Evolutionary conservation across 2,329 filamentous ascomycete species (phyloP), one percentile per base, ranked within the genome.

Genomic region (Epicoccum sorghinum): DNA sequence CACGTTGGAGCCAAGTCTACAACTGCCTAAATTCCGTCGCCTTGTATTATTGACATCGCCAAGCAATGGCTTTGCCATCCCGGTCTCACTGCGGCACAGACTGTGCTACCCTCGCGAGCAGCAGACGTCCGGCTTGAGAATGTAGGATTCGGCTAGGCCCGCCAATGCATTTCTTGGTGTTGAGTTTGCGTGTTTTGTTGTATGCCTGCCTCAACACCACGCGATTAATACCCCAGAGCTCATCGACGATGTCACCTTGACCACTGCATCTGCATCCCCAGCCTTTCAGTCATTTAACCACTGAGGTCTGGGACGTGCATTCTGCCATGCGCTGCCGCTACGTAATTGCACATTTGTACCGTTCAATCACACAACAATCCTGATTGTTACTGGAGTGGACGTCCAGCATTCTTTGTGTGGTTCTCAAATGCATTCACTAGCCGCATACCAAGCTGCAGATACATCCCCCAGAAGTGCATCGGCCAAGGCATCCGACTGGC

Each of bases 11-110:
- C 41, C 41, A 43, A 43, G 41, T 24, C 14, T 27, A 39, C 23
- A 39, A 47, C 37, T 30, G 32, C 38, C 45, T 55, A 41, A 59
- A 54, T 53, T 37, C 35, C 14, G 35, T 49, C 48, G 27, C 41
- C 45, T 29, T 37, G 24, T 38, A 38, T 42, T 22, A 7, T 30
- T 30, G 9, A 47, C 37, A 38, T 43, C 30, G 48, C 36, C 54
- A 40, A 47, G 39, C 48, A 47, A 33, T 52, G 48, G 36, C 54
- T 52, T 47, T 13, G 5, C 40, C 29, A 14, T 25, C 23, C 14
- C 48, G 23, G 32, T 47, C 30, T 43, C 55, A 51, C 59, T 37
- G 27, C 44, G 35, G 52, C 58, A 59, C 56, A 48, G 45, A 42
- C 36, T 18, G 40, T 43, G 24, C 52, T 22, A 54, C 45, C 38